Percentiles rank a stretch among this genome's conserved stretches.
Conservation (phyloP, 1,139 yeast species). For the Geotrichum phurueaensis region DNA sequence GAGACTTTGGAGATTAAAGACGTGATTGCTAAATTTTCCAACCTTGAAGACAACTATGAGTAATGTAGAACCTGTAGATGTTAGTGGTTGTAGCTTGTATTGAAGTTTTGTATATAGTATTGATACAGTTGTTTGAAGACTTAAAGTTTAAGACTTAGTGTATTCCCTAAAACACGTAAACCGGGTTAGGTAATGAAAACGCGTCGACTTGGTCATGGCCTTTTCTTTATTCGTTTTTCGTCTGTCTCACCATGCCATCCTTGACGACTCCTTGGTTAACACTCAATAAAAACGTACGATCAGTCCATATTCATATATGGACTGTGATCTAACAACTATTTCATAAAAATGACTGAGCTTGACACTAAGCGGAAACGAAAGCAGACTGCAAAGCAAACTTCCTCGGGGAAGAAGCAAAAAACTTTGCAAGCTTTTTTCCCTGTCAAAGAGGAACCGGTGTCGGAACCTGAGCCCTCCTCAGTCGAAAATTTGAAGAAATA, state of each 20-base stretch:
- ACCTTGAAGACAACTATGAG: constrained; percentile 27
- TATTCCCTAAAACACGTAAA: not conserved
- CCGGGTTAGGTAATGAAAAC: constrained; percentile 1
- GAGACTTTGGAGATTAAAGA: constrained; percentile 28
- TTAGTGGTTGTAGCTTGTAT: not conserved
- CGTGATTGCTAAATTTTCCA: constrained; percentile 24
- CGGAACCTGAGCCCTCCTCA: not conserved
- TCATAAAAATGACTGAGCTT: not conserved
- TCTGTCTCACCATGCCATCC: not conserved
- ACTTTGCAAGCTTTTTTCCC: not conserved
- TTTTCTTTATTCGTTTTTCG: not conserved
- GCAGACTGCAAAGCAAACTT: not conserved
- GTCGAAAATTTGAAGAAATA: not conserved
- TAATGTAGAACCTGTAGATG: constrained; percentile 2
- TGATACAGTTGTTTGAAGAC: not conserved
- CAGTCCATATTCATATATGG: not conserved
- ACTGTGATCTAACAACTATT: not conserved
- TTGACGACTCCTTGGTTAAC: not conserved
- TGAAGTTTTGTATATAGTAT: constrained; percentile 2
- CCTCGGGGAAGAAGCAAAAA: not conserved
- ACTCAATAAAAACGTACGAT: not conserved
- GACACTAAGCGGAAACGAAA: not conserved
- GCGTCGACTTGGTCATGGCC: not conserved
- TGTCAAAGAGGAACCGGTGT: not conserved
- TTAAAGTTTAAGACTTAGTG: not conserved